These are phyloP conservation scores for Colletotrichum chrysophilum DNA, from an alignment of 2,329 filamentous ascomycete species.

Conservation along the genomic window DNA sequence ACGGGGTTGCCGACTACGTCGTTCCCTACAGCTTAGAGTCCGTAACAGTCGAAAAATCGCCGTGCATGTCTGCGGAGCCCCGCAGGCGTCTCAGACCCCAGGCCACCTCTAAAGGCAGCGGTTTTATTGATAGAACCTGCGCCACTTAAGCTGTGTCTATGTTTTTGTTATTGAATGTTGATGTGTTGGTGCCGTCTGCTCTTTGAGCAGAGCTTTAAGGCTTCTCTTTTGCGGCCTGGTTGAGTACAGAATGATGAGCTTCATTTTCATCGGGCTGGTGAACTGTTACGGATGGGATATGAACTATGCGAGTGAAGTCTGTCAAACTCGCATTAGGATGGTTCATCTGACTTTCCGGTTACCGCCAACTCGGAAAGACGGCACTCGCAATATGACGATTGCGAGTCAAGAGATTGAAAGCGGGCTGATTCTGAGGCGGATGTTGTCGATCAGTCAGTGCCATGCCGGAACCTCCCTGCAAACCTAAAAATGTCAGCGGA, in stretches of 20 bases:
- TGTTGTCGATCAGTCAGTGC: not conserved
- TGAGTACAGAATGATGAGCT: not conserved
- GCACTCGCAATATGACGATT: not conserved
- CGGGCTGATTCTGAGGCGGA: not conserved
- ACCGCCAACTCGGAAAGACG: not conserved
- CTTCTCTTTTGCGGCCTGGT: not conserved
- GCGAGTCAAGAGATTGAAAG: not conserved
- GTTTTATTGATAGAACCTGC: not conserved
- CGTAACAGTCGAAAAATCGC: not conserved
- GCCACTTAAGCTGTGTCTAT: not conserved
- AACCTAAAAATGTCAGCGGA: not conserved
- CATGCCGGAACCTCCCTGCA: not conserved
- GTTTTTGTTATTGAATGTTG: not conserved
- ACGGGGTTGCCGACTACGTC: not conserved
- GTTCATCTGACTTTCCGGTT: not conserved
- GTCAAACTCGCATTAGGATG: not conserved
- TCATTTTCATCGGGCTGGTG: not conserved
- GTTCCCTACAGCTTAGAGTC: not conserved
- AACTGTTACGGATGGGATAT: not conserved
- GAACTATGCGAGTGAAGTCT: not conserved
- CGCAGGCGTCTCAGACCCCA: not conserved
- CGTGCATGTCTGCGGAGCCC: not conserved
- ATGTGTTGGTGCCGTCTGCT: rapidly evolving
- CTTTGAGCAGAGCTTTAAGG: rapidly evolving
- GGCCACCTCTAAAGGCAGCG: not conserved